Percentiles rank a stretch among this genome's conserved stretches.
Conservation (phyloP, 495 filamentous ascomycete species). For the Lineolata rhizophorae region DNA sequence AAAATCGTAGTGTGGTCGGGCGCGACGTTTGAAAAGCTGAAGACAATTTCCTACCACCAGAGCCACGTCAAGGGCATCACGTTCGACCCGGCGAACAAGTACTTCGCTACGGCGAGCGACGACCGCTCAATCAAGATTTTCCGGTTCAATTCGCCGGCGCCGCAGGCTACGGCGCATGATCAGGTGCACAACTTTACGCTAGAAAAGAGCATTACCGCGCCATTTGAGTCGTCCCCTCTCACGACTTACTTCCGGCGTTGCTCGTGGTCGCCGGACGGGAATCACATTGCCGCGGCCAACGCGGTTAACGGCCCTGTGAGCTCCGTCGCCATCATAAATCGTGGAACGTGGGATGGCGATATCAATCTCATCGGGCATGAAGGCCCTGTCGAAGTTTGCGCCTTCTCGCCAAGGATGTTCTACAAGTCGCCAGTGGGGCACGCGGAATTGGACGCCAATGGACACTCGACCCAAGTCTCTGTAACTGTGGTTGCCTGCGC, state of each 20-base stretch:
- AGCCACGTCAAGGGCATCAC: constrained; percentile 97
- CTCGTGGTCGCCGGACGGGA: constrained; percentile 92
- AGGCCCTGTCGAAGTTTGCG: constrained; percentile 88
- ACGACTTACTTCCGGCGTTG: constrained; percentile 94
- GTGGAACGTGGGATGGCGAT: constrained; percentile 81
- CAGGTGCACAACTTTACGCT: constrained; percentile 88
- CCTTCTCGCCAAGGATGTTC: constrained; percentile 86
- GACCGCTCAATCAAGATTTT: constrained; percentile 94
- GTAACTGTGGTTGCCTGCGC: constrained; percentile 93
- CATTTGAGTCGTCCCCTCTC: constrained; percentile 71
- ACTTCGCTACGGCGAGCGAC: constrained; percentile 94
- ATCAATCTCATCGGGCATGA: constrained; percentile 97
- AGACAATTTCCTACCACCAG: constrained; percentile 72
- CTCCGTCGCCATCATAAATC: constrained; percentile 87
- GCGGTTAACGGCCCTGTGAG: constrained; percentile 93
- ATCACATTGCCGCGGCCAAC: constrained; percentile 92
- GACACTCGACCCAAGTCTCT: constrained; percentile 22
- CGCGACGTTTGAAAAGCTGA: constrained; percentile 92
- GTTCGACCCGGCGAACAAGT: constrained; percentile 97
- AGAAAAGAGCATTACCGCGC: constrained; percentile 63
- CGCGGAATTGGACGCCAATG: constrained; percentile 24
- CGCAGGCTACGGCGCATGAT: constrained; percentile 86
- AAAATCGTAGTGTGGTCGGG: constrained; percentile 98
- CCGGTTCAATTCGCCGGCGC: constrained; percentile 70
- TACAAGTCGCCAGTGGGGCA: constrained; percentile 35